Evolutionary conservation across 148 eudicot species (phyloP), one percentile per base, ranked within the genome.

Genomic region (Silene uniflora): DNA sequence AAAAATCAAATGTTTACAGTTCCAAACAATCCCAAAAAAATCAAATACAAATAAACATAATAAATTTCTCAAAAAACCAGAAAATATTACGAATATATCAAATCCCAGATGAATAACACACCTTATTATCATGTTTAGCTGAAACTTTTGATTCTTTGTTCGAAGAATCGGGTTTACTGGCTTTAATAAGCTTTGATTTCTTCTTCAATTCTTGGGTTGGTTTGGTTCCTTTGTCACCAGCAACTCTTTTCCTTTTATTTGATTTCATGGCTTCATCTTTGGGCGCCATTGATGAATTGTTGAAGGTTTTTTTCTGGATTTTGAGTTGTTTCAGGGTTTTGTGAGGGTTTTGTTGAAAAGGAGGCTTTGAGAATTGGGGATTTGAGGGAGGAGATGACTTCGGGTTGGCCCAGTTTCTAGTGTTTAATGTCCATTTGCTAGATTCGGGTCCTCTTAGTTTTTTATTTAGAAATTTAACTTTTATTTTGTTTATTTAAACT

Each of bases 191-290:
- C n/a, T 76, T 76, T 0, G 83, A 25, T 81, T 72, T 76, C 46
- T 91, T 86, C 81, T 86, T 84, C 29, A 76, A 27, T 24, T 77
- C 77, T 12, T 82, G 74, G 10, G 74, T 67, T 17, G 29, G 16
- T 21, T 78, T 76, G 18, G 77, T 80, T 9, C 58, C 69, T 75
- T 83, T 73, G 0, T 73, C 70, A 9, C 44, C 77, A 3, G 76
- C 21, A 52, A 46, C 0, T 69, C 84, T 61, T 78, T 91, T 91
- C 71, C 90, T 77, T 77, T 91, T 89, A 58, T 82, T 88, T 39
- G 77, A 61, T 21, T 60, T 76, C 55, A 75, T 25, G 12, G 72
- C 47, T 73, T 58, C 77, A 54, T 68, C 24, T 27, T 71, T 81
- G 12, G 84, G 80, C 59, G 81, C 78, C 84, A 81, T 81, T 69